Conservation (phyloP, 2,329 filamentous ascomycete species). For the Microsporum canis region DNA sequence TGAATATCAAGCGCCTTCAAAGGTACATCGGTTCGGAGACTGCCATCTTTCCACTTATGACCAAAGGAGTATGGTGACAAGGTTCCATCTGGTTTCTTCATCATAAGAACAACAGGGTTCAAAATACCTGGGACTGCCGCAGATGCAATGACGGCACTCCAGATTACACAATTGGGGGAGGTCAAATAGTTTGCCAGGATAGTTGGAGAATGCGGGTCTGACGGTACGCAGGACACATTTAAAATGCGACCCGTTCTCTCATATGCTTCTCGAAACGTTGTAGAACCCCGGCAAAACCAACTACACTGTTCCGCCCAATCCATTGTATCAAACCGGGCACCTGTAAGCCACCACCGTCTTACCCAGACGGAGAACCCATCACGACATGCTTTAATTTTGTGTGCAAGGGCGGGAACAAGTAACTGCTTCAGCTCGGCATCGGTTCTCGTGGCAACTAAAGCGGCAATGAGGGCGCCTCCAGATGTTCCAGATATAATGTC, state of each 20-base stretch:
- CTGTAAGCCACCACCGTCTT: conserved; percentile 79
- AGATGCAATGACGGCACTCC: conserved; percentile 90
- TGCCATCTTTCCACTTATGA: conserved; percentile 98
- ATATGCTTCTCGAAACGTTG: conserved; percentile 92
- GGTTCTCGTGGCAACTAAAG: conserved; percentile 74
- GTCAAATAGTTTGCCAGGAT: conserved; percentile 95
- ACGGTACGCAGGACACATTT: conserved; percentile 91
- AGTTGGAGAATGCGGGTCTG: conserved; percentile 82
- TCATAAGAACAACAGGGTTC: conserved; percentile 89
- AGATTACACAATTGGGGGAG: conserved; percentile 92
- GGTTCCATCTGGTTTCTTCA: conserved; percentile 64
- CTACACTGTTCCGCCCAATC: conserved; percentile 77
- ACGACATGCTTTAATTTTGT: conserved; percentile 72
- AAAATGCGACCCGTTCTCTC: conserved; percentile 85
- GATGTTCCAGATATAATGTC: conserved; percentile 95
- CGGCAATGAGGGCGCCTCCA: conserved; percentile 82
- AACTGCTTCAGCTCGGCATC: conserved; percentile 80
- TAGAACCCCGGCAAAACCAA: conserved; percentile 85
- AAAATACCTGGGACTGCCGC: conserved; percentile 92
- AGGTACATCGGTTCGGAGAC: conserved; percentile 85
- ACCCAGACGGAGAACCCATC: conserved; percentile 68
- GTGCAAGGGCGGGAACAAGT: conserved; percentile 74
- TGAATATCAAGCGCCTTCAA: conserved; percentile 88
- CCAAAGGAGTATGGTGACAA: conserved; percentile 89
- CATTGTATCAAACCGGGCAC: conserved; percentile 84